Evolutionary conservation across 805 yeast genomes (phyloP).

Genomic region (Gaillardinia entomophila): DNA sequence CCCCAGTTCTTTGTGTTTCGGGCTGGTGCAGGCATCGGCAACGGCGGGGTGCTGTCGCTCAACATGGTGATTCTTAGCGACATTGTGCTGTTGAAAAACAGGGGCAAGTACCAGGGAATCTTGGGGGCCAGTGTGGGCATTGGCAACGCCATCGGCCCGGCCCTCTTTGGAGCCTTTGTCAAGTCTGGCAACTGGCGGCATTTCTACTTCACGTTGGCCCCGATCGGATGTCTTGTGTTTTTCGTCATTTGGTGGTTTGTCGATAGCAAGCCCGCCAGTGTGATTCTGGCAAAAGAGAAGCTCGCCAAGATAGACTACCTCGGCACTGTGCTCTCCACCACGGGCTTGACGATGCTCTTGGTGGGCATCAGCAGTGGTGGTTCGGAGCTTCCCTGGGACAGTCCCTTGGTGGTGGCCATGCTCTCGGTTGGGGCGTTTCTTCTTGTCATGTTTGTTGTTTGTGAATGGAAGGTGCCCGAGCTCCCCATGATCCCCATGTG

Average conservation of each 20-base stretch:
- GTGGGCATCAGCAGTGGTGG: constrained; percentile 13
- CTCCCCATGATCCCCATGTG: constrained; percentile 53
- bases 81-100: constrained; percentile 45
- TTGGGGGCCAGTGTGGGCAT: constrained; percentile 18
- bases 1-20: constrained; percentile 43
- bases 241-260: constrained; percentile 27
- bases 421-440: constrained; percentile 30
- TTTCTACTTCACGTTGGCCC: constrained; percentile 36
- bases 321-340: constrained; percentile 8
- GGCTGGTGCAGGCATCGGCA: constrained; percentile 55
- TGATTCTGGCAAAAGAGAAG: no score
- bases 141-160: constrained; percentile 17
- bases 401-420: constrained; percentile 8
- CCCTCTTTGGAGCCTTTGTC: constrained; percentile 16
- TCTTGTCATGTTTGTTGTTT: no score
- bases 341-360: constrained; percentile 6
- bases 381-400: constrained; percentile 9
- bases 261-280: no score
- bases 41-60: constrained; percentile 49
- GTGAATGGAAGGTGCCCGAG: constrained; percentile 45
- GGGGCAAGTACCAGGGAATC: constrained; percentile 50
- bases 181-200: constrained; percentile 13
- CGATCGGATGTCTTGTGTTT: constrained; percentile 29
- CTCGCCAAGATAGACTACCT: constrained; percentile 10
- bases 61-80: constrained; percentile 51